phyloP scores from a whole-genome alignment of 345 rosid genomes.

The Salix purpurea region DNA sequence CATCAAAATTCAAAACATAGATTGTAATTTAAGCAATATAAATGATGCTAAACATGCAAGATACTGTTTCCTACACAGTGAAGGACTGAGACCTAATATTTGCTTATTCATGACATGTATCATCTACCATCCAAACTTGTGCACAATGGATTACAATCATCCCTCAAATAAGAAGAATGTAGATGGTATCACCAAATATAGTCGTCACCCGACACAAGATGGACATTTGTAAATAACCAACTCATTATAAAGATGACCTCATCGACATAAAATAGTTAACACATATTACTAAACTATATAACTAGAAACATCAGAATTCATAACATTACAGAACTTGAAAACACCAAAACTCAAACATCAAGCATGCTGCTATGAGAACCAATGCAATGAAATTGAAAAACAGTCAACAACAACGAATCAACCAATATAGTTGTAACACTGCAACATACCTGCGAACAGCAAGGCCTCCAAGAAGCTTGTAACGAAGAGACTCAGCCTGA shows the following conservation, averaged over 20 bases:
- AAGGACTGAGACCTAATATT: too few species aligned
- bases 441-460: constrained; percentile 28
- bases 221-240: constrained; percentile 10
- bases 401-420: not conserved
- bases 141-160: not conserved
- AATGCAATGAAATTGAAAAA: not conserved
- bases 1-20: too few species aligned
- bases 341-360: not conserved
- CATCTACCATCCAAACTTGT: too few species aligned
- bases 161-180: not conserved
- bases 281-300: not conserved
- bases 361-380: not conserved
- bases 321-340: not conserved
- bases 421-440: not conserved
- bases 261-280: not conserved
- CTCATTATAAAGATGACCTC: constrained; percentile 40
- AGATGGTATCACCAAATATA: not conserved
- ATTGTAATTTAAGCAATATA: not conserved
- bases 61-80: not conserved
- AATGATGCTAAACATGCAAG: not conserved
- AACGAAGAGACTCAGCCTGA: constrained; percentile 34
- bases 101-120: too few species aligned
- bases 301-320: not conserved
- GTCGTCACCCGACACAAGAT: not conserved
- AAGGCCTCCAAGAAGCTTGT: constrained; percentile 41